Percentiles rank a stretch among this genome's conserved stretches.
Conservation (phyloP, 306 rosid genomes). For the Sicyos baderoa region DNA sequence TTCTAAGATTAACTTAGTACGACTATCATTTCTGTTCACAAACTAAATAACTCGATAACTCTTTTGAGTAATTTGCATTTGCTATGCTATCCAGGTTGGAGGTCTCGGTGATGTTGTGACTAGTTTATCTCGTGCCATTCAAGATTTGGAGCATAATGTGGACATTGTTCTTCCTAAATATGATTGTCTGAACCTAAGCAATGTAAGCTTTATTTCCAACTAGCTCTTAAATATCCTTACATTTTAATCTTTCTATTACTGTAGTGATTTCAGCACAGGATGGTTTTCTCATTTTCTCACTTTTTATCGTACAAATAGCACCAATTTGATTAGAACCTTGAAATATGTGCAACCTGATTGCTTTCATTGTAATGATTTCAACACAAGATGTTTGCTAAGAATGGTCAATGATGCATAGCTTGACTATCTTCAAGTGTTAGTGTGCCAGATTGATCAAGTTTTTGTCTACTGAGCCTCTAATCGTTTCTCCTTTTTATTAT, state of each 20-base stretch:
- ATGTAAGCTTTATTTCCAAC: constrained; percentile 53
- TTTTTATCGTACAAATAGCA: not conserved
- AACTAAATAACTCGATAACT: no score
- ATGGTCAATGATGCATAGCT: not conserved
- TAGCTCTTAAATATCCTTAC: not conserved
- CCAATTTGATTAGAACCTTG: constrained; percentile 3
- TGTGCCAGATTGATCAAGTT: not conserved
- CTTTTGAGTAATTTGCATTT: not conserved
- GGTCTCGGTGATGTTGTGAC: constrained; percentile 94
- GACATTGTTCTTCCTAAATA: constrained; percentile 82
- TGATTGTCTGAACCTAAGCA: constrained; percentile 74
- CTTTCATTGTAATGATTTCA: not conserved
- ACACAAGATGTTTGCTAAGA: not conserved
- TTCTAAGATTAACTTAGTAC: no score
- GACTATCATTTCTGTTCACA: no score
- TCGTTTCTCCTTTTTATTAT: not conserved
- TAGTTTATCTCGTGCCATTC: constrained; percentile 73
- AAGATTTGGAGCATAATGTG: constrained; percentile 69
- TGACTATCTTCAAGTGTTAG: no score
- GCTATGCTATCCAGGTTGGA: constrained; percentile 57
- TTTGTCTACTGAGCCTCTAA: not conserved
- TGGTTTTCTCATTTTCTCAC: not conserved
- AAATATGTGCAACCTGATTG: not conserved
- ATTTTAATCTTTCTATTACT: not conserved
- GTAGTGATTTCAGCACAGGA: not conserved